A percentile compares a stretch with the other conserved stretches of the same genome.
Conservation (phyloP, 164 flowering plant genomes). For the Cinnamomum micranthum region DNA sequence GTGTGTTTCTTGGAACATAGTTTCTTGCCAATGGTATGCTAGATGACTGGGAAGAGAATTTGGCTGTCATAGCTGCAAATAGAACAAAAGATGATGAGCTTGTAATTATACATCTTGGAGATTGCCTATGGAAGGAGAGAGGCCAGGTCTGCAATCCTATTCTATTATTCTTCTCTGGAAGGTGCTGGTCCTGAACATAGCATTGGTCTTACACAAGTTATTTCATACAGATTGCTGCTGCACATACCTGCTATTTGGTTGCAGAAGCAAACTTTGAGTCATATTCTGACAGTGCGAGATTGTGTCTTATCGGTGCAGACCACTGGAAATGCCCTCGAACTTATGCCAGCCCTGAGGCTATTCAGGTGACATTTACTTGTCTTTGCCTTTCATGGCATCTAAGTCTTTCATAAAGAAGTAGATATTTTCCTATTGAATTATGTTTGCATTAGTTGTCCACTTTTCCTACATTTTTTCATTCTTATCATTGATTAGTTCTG, state of each 20-base stretch:
- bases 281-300: constrained; percentile 84
- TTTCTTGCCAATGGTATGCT: constrained; percentile 55
- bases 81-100: constrained; percentile 89
- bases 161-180: background rate
- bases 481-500: background rate
- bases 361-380: constrained; percentile 58
- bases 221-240: constrained; percentile 63
- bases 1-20: constrained; percentile 25
- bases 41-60: constrained; percentile 86
- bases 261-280: constrained; percentile 92
- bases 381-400: constrained; percentile 3
- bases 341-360: constrained; percentile 93
- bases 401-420: background rate
- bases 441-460: background rate
- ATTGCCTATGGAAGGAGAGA: constrained; percentile 84
- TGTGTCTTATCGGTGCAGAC: constrained; percentile 95
- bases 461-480: background rate
- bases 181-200: constrained; percentile 3
- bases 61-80: constrained; percentile 84
- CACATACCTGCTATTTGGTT: constrained; percentile 91
- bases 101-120: constrained; percentile 88
- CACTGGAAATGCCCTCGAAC: constrained; percentile 94
- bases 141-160: constrained; percentile 49
- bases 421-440: background rate
- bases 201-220: constrained; percentile 12